These are phyloP conservation scores for Climacium dendroides DNA, from an alignment of 225 moss, liverwort and hornwort genomes.

Conservation along the genomic window DNA sequence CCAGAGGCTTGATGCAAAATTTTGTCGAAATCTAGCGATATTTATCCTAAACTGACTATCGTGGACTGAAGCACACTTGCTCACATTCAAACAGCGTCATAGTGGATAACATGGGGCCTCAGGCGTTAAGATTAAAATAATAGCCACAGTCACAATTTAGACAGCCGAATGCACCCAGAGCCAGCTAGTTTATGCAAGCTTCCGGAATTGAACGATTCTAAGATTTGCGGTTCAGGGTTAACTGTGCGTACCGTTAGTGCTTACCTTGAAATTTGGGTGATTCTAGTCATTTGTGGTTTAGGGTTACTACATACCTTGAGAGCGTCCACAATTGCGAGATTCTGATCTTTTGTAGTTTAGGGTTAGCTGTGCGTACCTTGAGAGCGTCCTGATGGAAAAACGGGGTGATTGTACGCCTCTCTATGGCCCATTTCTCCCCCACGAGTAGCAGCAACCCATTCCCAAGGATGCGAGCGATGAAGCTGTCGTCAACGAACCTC, in stretches of 20 bases:
- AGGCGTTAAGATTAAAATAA: no score
- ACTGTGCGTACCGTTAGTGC: not conserved
- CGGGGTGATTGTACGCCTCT: not conserved
- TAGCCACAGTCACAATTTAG: not conserved
- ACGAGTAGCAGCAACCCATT: not conserved
- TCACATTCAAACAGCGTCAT: not conserved
- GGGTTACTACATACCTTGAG: not conserved
- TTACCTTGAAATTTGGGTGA: not conserved
- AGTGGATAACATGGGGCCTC: not conserved
- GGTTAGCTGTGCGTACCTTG: not conserved
- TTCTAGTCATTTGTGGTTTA: not conserved
- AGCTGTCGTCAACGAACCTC: not conserved
- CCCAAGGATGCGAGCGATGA: not conserved
- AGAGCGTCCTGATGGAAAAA: constrained; percentile 9
- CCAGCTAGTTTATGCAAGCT: not conserved
- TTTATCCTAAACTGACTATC: not conserved
- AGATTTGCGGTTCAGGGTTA: no score
- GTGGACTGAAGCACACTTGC: not conserved
- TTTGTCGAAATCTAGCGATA: not conserved
- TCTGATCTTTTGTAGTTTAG: not conserved
- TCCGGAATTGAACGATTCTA: not conserved
- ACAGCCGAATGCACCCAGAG: not conserved
- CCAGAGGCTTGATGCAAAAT: not conserved
- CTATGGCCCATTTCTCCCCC: not conserved
- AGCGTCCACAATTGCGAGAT: not conserved